phyloP scores from a whole-genome alignment of 768 basidiomycete species.

The Leccinum incarnatum region DNA sequence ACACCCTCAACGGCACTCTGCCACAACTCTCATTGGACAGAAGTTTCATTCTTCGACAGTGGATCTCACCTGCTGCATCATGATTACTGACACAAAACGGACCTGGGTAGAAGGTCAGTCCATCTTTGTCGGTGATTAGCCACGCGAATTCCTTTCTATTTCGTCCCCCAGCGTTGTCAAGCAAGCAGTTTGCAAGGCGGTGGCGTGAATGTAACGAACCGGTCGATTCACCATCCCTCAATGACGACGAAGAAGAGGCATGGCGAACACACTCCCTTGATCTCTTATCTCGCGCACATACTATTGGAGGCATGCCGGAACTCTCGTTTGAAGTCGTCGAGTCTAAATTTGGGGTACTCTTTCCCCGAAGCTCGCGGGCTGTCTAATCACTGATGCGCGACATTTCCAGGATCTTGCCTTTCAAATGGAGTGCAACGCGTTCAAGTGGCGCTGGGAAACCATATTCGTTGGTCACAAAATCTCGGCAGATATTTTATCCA shows the following conservation, averaged over 20 bases:
- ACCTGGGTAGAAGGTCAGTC: slow-evolving; percentile 72
- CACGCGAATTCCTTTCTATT: slow-evolving; percentile 16
- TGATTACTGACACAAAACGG: slow-evolving; percentile 72
- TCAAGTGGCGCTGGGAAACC: slow-evolving; percentile 82
- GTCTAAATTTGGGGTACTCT: slow-evolving; percentile 55
- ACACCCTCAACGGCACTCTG: slow-evolving; percentile 2
- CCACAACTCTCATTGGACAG: slow-evolving; percentile 35
- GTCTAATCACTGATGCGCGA: slow-evolving; percentile 15
- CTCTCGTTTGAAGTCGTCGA: slow-evolving; percentile 57
- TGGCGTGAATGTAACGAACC: slow-evolving; percentile 62
- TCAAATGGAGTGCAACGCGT: slow-evolving; percentile 52
- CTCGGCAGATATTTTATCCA: slow-evolving; percentile 73
- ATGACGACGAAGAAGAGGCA: slow-evolving; percentile 49
- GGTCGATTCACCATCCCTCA: slow-evolving; percentile 27
- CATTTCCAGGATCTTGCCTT: slow-evolving; percentile 61
- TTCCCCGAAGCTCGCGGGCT: background rate
- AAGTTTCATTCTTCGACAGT: slow-evolving; percentile 59
- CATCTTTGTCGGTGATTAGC: slow-evolving; percentile 22
- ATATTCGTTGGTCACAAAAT: slow-evolving; percentile 58
- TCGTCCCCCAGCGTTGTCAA: slow-evolving; percentile 44
- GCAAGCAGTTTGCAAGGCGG: slow-evolving; percentile 60
- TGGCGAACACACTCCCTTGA: slow-evolving; percentile 60
- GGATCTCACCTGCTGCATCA: slow-evolving; percentile 55
- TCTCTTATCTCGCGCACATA: slow-evolving; percentile 56
- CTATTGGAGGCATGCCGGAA: slow-evolving; percentile 57